phyloP scores from a whole-genome alignment of 2,329 filamentous ascomycete species.

The Westerdykella aurantiaca region DNA sequence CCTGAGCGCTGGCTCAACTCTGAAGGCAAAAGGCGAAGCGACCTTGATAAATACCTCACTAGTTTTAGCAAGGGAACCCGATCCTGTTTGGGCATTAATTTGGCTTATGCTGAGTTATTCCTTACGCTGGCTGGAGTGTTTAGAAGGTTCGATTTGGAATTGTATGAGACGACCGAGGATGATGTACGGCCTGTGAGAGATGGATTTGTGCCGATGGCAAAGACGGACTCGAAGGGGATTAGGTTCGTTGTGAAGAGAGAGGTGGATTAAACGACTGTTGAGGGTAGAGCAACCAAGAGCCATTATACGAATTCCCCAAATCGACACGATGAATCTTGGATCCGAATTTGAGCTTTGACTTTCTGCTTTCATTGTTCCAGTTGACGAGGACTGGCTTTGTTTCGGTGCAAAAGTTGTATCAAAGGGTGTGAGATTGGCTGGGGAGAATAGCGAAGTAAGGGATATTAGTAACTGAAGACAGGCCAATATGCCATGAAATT shows the following conservation, averaged over 20 bases:
- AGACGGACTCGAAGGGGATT: constrained; percentile 9
- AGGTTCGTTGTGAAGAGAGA: constrained; percentile 4
- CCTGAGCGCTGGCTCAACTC: constrained; percentile 23
- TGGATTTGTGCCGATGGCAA: constrained; percentile 3
- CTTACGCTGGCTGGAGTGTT: constrained; percentile 3
- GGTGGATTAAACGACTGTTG: background rate
- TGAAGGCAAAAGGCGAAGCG: background rate
- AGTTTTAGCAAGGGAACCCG: constrained; percentile 24
- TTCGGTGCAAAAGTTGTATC: too few species aligned
- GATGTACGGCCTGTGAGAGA: constrained; percentile 5
- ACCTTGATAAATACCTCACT: constrained; percentile 13
- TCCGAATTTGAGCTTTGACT: too few species aligned
- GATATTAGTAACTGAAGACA: too few species aligned
- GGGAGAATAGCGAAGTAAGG: too few species aligned
- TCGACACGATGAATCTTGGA: too few species aligned
- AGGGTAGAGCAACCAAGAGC: too few species aligned
- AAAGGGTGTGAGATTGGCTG: too few species aligned
- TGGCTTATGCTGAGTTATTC: constrained; percentile 8
- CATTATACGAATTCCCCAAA: too few species aligned
- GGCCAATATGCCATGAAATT: too few species aligned
- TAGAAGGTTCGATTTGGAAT: constrained; percentile 4
- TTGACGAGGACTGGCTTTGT: too few species aligned
- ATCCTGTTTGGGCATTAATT: constrained; percentile 28
- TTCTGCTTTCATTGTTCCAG: too few species aligned
- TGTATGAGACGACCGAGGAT: constrained; percentile 5